Evolutionary conservation across 1,284 basidiomycete genomes (phyloP).

Genomic region (Coriolopsis trogii): DNA sequence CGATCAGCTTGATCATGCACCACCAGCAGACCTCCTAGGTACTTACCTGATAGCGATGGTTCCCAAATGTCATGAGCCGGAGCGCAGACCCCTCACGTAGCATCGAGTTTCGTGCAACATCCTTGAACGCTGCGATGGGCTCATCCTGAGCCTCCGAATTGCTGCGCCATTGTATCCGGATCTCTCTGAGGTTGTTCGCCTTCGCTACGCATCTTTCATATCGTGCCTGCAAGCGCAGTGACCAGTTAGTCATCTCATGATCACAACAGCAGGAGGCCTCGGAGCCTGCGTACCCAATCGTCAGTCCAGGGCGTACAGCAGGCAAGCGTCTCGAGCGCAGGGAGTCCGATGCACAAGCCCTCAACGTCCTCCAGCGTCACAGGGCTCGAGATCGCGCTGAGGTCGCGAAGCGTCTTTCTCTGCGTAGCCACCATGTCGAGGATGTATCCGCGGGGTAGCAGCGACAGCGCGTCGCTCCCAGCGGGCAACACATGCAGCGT

Average conservation of each 20-base stretch:
- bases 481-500: conserved; percentile 58
- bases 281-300: conserved; percentile 52
- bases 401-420: conserved; percentile 45
- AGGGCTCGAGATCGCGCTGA: conserved; percentile 51
- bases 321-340: conserved; percentile 49
- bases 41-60: conserved; percentile 50
- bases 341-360: conserved; percentile 54
- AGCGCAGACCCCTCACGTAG: conserved; percentile 49
- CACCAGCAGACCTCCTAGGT: neutral
- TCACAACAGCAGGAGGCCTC: no score
- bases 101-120: conserved; percentile 58
- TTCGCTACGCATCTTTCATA: conserved; percentile 48
- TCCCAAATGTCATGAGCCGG: conserved; percentile 49
- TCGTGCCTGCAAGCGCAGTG: no score
- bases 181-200: conserved; percentile 50
- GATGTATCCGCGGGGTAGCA: conserved; percentile 57
- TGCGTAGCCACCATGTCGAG: conserved; percentile 52
- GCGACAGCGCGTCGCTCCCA: conserved; percentile 48
- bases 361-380: conserved; percentile 53
- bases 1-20: neutral
- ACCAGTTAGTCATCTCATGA: no score
- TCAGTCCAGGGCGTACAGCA: conserved; percentile 52
- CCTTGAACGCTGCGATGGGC: conserved; percentile 35
- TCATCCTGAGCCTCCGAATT: conserved; percentile 40
- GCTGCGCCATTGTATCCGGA: conserved; percentile 49